phyloP scores from a whole-genome alignment of 805 yeast species.

The Lachancea sp. region DNA sequence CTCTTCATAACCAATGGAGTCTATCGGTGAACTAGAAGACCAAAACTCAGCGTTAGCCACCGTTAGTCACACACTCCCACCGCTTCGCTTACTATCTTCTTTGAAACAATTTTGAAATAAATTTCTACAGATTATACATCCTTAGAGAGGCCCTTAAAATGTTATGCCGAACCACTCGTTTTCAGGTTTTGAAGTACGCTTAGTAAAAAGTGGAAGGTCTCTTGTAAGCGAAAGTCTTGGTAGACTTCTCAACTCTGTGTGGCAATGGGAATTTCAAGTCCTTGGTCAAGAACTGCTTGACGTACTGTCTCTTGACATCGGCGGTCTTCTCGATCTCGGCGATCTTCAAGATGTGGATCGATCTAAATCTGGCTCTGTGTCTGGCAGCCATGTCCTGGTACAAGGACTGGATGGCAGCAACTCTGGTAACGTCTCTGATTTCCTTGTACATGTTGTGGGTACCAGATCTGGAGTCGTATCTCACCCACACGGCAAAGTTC shows the following conservation, averaged over 20 bases:
- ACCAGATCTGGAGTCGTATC: conserved; percentile 99
- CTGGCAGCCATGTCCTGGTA: conserved; percentile 99
- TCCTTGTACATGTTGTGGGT: conserved; percentile 99
- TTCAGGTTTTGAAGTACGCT: conserved; percentile 19
- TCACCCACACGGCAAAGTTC: conserved; percentile 99
- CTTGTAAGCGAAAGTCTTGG: conserved; percentile 81
- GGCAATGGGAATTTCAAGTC: conserved; percentile 99
- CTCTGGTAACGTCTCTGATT: conserved; percentile 99
- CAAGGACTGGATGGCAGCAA: conserved; percentile 96
- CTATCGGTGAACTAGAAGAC: no score
- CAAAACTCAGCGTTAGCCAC: no score
- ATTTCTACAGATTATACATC: conserved; percentile 10
- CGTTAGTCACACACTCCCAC: no score
- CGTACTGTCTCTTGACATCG: conserved; percentile 98
- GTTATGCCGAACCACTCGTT: conserved; percentile 1
- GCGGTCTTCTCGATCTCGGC: conserved; percentile 97
- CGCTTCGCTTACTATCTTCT: neutral
- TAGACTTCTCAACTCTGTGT: conserved; percentile 94
- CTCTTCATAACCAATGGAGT: neutral
- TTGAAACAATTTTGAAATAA: conserved; percentile 9
- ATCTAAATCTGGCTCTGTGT: conserved; percentile 99
- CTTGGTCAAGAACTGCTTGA: conserved; percentile 91
- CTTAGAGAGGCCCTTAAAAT: conserved; percentile 1
- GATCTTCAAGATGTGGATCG: conserved; percentile 98
- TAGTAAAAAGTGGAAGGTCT: conserved; percentile 98